These are phyloP conservation scores for Yamadazyma olivae DNA, from an alignment of 805 yeast species.

Conservation along the genomic window DNA sequence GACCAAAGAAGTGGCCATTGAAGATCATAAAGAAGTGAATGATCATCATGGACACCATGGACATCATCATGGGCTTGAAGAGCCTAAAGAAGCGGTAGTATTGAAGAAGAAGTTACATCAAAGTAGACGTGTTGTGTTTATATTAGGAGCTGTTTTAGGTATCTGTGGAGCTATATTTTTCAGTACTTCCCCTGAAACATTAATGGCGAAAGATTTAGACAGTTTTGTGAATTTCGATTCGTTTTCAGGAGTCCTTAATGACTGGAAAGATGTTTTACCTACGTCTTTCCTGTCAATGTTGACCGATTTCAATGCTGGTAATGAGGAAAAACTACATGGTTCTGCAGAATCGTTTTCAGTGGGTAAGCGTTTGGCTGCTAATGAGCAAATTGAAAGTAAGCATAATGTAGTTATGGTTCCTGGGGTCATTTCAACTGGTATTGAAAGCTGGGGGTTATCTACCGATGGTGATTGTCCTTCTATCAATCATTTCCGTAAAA, in stretches of 20 bases:
- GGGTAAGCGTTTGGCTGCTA: slow-evolving; percentile 59
- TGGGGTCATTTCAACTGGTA: slow-evolving; percentile 92
- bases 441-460: slow-evolving; percentile 91
- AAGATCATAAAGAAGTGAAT: too few relatives aligned
- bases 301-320: slow-evolving; percentile 45
- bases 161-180: slow-evolving; percentile 60
- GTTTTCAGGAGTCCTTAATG: slow-evolving; percentile 46
- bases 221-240: slow-evolving; percentile 53
- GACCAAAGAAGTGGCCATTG: slow-evolving; percentile 9
- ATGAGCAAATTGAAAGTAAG: slow-evolving; percentile 51
- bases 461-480: slow-evolving; percentile 76
- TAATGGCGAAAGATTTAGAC: slow-evolving; percentile 46
- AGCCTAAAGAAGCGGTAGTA: slow-evolving; percentile 7
- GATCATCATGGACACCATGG: too few relatives aligned
- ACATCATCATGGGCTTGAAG: slow-evolving; percentile 49
- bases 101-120: slow-evolving; percentile 32
- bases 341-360: slow-evolving; percentile 85
- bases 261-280: slow-evolving; percentile 77
- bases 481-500: slow-evolving; percentile 78
- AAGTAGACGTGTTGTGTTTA: slow-evolving; percentile 57
- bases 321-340: slow-evolving; percentile 39
- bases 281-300: slow-evolving; percentile 57
- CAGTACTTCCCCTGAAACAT: slow-evolving; percentile 37
- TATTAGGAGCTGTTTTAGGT: slow-evolving; percentile 74
- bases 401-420: slow-evolving; percentile 91